Conservation (phyloP, 2,329 filamentous ascomycete genomes). For the Fusarium proliferatum region DNA sequence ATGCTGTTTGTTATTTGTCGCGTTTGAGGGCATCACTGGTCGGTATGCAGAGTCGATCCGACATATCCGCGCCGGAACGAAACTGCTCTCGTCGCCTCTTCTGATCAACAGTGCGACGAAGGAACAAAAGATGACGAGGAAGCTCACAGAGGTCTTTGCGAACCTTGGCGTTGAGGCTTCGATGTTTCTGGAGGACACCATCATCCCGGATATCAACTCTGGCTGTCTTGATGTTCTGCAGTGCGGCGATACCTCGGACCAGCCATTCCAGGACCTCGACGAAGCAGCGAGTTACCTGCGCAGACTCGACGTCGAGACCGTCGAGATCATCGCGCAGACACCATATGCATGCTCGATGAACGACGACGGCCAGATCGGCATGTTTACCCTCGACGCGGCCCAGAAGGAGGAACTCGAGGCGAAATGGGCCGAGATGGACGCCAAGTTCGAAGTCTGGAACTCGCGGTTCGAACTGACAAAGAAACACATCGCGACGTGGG, state of each 20-base stretch:
- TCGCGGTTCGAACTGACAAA: conserved; percentile 28
- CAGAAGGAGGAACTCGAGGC: neutral
- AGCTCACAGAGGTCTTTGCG: conserved; percentile 38
- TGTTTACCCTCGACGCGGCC: neutral
- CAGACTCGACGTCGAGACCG: conserved; percentile 16
- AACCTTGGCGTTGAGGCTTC: conserved; percentile 34
- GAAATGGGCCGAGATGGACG: neutral
- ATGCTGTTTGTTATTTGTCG: conserved; percentile 40
- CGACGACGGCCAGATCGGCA: neutral
- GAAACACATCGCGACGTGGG: neutral
- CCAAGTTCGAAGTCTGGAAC: conserved; percentile 4
- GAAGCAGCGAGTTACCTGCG: conserved; percentile 25
- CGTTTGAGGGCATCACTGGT: conserved; percentile 38
- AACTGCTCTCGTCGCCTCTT: conserved; percentile 13
- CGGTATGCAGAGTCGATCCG: conserved; percentile 35
- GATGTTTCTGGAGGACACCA: conserved; percentile 32
- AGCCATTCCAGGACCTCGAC: conserved; percentile 31
- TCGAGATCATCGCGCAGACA: neutral
- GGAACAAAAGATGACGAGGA: conserved; percentile 8
- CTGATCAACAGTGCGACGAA: neutral
- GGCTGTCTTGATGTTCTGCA: neutral
- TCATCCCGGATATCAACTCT: conserved; percentile 8
- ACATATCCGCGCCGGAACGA: conserved; percentile 34
- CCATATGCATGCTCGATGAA: neutral
- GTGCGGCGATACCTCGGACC: neutral